Conservation (phyloP, 495 filamentous ascomycete species). For the Penicillium flavigenum region DNA sequence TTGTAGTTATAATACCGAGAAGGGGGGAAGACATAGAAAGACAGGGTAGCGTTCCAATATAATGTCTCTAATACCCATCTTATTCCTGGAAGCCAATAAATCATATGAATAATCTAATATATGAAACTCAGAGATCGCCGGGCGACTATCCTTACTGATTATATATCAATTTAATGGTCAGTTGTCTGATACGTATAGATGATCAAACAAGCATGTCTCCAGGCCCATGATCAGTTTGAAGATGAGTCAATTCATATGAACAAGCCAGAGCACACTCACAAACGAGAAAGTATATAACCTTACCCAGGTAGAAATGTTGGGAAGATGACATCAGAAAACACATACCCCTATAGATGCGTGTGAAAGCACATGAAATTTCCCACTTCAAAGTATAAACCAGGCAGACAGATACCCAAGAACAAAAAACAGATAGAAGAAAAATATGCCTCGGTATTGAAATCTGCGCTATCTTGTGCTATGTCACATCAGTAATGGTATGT, state of each 20-base stretch:
- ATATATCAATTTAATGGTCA: not conserved
- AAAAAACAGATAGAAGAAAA: not conserved
- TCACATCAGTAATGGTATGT: not conserved
- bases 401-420: slow-evolving; percentile 4
- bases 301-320: not conserved
- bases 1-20: not conserved
- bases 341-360: not conserved
- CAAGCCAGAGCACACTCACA: not conserved
- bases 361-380: not conserved
- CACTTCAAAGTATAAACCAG: not conserved
- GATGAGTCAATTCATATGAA: not conserved
- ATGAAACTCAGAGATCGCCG: not conserved
- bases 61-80: not conserved
- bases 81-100: not conserved
- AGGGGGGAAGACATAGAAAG: not conserved
- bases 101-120: not conserved
- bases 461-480: not conserved
- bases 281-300: not conserved
- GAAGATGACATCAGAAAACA: not conserved
- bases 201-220: not conserved
- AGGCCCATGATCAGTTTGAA: not conserved
- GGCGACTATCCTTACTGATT: not conserved
- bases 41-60: not conserved
- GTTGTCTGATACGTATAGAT: not conserved
- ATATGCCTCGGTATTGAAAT: slow-evolving; percentile 6